Percentiles rank a stretch among this genome's conserved stretches.
Evolutionary conservation across 2,329 filamentous ascomycete species (phyloP).

Genomic region (Aspergillus japonicus): DNA sequence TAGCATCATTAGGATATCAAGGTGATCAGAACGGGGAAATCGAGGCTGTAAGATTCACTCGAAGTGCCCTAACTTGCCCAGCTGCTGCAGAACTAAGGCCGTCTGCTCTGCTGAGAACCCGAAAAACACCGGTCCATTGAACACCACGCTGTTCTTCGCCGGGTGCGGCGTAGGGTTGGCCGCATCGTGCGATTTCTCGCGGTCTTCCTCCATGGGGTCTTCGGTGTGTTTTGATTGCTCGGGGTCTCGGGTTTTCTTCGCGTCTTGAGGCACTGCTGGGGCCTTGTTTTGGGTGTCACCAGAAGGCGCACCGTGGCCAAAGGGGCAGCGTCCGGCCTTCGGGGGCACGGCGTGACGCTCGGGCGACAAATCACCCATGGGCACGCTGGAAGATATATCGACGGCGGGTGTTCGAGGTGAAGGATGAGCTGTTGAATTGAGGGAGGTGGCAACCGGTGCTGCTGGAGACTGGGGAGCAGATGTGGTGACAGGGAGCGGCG

Average conservation of each 20-base stretch:
- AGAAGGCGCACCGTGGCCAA: slow-evolving; percentile 29
- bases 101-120: slow-evolving; percentile 84
- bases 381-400: slow-evolving; percentile 14
- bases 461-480: slow-evolving; percentile 28
- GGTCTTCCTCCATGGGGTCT: slow-evolving; percentile 6
- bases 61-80: slow-evolving; percentile 23
- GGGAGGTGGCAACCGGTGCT: slow-evolving; percentile 20
- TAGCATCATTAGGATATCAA: not conserved
- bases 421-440: slow-evolving; percentile 15
- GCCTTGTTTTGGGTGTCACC: slow-evolving; percentile 4
- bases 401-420: slow-evolving; percentile 14
- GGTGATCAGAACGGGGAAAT: not conserved
- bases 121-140: slow-evolving; percentile 91
- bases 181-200: slow-evolving; percentile 9
- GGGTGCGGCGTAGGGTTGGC: slow-evolving; percentile 13
- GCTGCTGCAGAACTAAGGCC: slow-evolving; percentile 69
- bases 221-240: slow-evolving; percentile 10
- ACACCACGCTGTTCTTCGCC: slow-evolving; percentile 67
- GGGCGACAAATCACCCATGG: slow-evolving; percentile 10
- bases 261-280: slow-evolving; percentile 12
- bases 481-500: slow-evolving; percentile 33
- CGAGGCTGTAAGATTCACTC: not conserved
- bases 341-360: slow-evolving; percentile 11
- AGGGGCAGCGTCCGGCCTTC: slow-evolving; percentile 36
- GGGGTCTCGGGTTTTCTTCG: slow-evolving; percentile 15